Conservation (phyloP, 2,329 filamentous ascomycete species). For the Venturiaceae sp. region DNA sequence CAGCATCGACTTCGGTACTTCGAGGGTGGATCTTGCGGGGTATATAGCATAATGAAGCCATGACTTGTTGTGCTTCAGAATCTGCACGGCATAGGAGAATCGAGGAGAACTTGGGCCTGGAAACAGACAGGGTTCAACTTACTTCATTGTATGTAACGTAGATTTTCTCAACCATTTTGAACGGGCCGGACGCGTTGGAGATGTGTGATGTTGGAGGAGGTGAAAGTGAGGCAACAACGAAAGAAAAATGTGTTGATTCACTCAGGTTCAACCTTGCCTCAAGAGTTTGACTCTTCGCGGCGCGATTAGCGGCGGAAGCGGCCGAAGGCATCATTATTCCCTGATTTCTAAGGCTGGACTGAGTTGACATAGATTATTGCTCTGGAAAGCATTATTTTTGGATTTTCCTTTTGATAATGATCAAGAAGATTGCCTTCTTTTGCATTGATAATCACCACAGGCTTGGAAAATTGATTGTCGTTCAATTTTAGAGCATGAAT, state of each 20-base stretch:
- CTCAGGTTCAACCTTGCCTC: too few relatives aligned
- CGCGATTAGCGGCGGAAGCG: too few relatives aligned
- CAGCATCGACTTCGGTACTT: not conserved
- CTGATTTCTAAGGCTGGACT: too few relatives aligned
- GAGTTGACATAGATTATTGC: too few relatives aligned
- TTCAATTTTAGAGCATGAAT: not conserved
- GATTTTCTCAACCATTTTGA: slow-evolving; percentile 29
- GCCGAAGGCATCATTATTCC: too few relatives aligned
- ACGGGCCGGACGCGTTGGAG: not conserved
- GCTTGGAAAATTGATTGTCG: too few relatives aligned
- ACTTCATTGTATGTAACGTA: slow-evolving; percentile 35
- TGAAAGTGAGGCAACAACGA: not conserved
- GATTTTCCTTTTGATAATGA: too few relatives aligned
- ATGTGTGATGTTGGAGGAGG: not conserved
- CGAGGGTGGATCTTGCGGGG: not conserved
- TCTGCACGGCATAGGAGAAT: not conserved
- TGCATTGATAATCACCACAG: too few relatives aligned
- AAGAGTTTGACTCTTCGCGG: too few relatives aligned
- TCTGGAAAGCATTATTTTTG: too few relatives aligned
- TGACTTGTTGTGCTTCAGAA: not conserved
- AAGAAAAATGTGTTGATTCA: not conserved
- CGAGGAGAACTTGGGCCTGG: not conserved
- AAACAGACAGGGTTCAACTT: not conserved
- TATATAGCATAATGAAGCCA: not conserved
- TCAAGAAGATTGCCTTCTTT: too few relatives aligned